Base-by-base conservation (phyloP, 495 filamentous ascomycete genomes). In the Talaromyces ruber region DNA sequence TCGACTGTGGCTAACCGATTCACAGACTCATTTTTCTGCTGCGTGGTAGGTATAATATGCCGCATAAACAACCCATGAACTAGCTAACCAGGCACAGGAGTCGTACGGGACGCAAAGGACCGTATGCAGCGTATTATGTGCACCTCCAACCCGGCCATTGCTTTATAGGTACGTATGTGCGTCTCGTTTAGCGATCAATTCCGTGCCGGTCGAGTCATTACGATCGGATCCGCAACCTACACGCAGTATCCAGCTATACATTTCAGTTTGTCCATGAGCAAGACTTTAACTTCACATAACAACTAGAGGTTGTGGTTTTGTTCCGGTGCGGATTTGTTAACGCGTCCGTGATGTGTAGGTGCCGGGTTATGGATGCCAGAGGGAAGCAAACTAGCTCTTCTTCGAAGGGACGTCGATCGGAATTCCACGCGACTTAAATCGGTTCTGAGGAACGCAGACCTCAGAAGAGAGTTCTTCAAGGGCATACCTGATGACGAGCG, bases 41-140 rank as follows among this genome's bases (percentile, higher is more conserved):
- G 90, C 89, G 52, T 96, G 89, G 88, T 84, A 74, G 72, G 77
- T 67, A 24, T 28, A 6, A 18, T 47, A 8, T 14, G 51, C 26
- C 21, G 16, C 51, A 26, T 28, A 54, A 8, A 16, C 21, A 54
- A 54, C 51, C 26, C 34, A 14, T 18, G 29, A 56, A 14, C 52
- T 24, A 14, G 30, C 60, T 62, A 45, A 57, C 37, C 4, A 43
- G 50, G 30, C 24, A 50, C 61, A 83, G 82, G 84, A 93, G 88
- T 53, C 84, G 90, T 14, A 95, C 91, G 1, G 91, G 92, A 22
- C 81, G 88, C 54, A 94, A 95, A 68, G 90, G 92, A 8, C 87
- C 90, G 34, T 94, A 94, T 69, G 90, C 90, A 14, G 87, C 84
- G 61, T 95, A 96, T 70, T 94, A 93, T 74, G 74, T 89, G 12